Conservation (phyloP, 1,284 basidiomycete genomes). For the Sanghuangporus weigelae region DNA sequence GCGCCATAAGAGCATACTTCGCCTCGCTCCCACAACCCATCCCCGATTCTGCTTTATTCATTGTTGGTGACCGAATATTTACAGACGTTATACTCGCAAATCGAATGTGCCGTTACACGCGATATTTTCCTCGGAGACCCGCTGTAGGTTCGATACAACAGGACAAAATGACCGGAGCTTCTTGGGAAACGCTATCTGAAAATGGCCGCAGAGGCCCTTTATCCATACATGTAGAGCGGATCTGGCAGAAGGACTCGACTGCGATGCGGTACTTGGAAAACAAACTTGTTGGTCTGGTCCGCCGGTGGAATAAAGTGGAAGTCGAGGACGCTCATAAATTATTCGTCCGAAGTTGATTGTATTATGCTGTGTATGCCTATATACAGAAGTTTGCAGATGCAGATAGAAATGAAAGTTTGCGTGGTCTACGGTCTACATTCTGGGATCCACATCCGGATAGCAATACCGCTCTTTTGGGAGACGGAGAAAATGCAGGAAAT, state of each 20-base stretch:
- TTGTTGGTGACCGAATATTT: conserved; percentile 88
- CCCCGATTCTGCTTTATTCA: conserved; percentile 56
- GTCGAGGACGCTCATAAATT: not conserved
- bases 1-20: conserved; percentile 63
- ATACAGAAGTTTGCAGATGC: not conserved
- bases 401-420: not conserved
- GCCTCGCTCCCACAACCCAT: conserved; percentile 46
- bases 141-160: not conserved
- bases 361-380: not conserved
- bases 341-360: not conserved
- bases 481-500: not conserved
- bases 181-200: not conserved
- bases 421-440: not conserved
- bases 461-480: too few relatives aligned
- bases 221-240: conserved; percentile 60
- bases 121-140: conserved; percentile 17
- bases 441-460: too few relatives aligned
- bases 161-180: not conserved
- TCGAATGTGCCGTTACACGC: conserved; percentile 43
- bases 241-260: conserved; percentile 63
- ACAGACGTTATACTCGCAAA: conserved; percentile 89
- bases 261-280: conserved; percentile 54
- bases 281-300: conserved; percentile 40
- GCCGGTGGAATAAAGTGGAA: conserved; percentile 30
- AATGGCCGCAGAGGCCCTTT: conserved; percentile 38